Conservation (phyloP, 768 basidiomycete species). For the Brasilioporus rufonigricans region DNA sequence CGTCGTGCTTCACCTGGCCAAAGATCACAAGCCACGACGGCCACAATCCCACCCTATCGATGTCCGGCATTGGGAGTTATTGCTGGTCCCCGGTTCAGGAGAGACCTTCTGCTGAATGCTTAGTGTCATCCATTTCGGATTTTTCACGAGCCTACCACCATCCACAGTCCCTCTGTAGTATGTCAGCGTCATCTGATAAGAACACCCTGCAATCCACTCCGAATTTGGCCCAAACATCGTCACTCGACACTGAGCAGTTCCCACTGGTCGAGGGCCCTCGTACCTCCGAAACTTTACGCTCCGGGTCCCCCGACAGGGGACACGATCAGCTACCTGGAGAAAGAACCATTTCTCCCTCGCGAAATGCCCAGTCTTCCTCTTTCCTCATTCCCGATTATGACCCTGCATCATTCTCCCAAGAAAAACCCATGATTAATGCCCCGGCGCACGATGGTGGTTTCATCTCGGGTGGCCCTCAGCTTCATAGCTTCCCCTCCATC, state of each 20-base stretch:
- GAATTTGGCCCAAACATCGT: no score
- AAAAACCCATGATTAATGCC: conserved; percentile 55
- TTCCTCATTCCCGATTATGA: conserved; percentile 58
- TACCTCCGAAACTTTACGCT: conserved; percentile 62
- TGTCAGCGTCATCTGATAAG: no score
- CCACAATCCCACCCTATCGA: conserved; percentile 5
- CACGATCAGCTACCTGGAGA: conserved; percentile 45
- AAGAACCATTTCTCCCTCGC: conserved; percentile 36
- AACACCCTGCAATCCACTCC: no score
- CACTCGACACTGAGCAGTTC: no score
- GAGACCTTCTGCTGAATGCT: conserved; percentile 1
- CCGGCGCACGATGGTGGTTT: conserved; percentile 54
- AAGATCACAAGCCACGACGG: conserved; percentile 3
- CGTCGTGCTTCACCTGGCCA: neutral
- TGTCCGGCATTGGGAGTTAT: conserved; percentile 5
- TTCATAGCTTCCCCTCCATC: conserved; percentile 82
- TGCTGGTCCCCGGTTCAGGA: conserved; percentile 3
- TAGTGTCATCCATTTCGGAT: neutral
- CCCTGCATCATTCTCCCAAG: conserved; percentile 40
- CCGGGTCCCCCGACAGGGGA: conserved; percentile 63
- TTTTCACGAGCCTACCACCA: neutral
- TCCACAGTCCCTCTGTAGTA: neutral
- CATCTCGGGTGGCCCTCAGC: conserved; percentile 51
- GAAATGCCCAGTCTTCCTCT: conserved; percentile 66
- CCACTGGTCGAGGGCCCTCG: no score